Conservation (phyloP, 2,329 filamentous ascomycete species). For the Paracamarosporium sp. region DNA sequence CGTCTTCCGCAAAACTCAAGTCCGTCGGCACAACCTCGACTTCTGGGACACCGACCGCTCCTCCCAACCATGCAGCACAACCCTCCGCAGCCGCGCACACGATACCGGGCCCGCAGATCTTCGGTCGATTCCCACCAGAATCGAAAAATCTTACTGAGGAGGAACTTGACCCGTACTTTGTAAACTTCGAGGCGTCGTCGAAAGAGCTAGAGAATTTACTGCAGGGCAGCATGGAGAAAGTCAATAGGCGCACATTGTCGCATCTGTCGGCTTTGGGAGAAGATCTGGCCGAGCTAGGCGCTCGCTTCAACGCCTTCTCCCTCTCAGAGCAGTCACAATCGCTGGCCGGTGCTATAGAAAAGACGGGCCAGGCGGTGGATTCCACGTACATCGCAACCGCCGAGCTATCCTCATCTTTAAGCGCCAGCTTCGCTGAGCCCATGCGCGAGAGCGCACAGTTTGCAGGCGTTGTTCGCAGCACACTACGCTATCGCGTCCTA, state of each 20-base stretch:
- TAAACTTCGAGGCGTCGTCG: slow-evolving; percentile 88
- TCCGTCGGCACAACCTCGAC: slow-evolving; percentile 52
- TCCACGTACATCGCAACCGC: slow-evolving; percentile 95
- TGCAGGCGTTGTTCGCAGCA: slow-evolving; percentile 87
- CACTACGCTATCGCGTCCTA: slow-evolving; percentile 86
- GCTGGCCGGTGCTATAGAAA: slow-evolving; percentile 90
- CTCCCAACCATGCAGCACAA: slow-evolving; percentile 56
- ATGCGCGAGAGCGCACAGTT: slow-evolving; percentile 99
- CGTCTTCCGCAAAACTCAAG: slow-evolving; percentile 84
- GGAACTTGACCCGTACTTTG: slow-evolving; percentile 94
- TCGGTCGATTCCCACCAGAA: slow-evolving; percentile 83
- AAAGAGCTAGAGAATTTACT: slow-evolving; percentile 89
- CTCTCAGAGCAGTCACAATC: slow-evolving; percentile 89
- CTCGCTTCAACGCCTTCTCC: slow-evolving; percentile 96
- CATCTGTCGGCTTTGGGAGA: slow-evolving; percentile 84
- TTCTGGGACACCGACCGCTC: slow-evolving; percentile 62
- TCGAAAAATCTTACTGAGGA: slow-evolving; percentile 79
- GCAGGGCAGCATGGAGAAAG: slow-evolving; percentile 94
- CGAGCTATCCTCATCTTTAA: slow-evolving; percentile 85
- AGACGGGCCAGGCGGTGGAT: slow-evolving; percentile 92
- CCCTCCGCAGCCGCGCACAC: slow-evolving; percentile 64
- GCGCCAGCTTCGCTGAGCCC: slow-evolving; percentile 92
- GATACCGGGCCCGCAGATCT: slow-evolving; percentile 67
- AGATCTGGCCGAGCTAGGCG: slow-evolving; percentile 90
- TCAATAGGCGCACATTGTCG: slow-evolving; percentile 86